These are phyloP conservation scores for Colletotrichum viniferum DNA, from an alignment of 2,329 filamentous ascomycete species.

Conservation along the genomic window DNA sequence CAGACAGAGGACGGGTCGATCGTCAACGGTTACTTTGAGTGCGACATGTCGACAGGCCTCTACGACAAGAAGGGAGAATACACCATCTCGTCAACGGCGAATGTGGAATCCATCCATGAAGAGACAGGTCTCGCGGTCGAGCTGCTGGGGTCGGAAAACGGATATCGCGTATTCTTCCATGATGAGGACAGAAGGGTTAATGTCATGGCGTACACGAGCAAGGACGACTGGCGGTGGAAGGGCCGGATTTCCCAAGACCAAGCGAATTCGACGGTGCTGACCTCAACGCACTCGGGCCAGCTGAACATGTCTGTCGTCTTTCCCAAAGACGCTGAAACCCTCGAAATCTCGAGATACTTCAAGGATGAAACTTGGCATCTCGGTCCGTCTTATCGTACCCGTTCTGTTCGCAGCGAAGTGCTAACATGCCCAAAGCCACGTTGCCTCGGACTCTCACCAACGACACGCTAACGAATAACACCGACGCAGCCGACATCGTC, in stretches of 20 bases:
- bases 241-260: slow-evolving; percentile 36
- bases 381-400: slow-evolving; percentile 24
- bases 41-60: slow-evolving; percentile 36
- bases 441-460: slow-evolving; percentile 34
- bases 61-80: slow-evolving; percentile 34
- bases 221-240: slow-evolving; percentile 31
- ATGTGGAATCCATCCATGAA: slow-evolving; percentile 27
- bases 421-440: slow-evolving; percentile 31
- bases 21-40: slow-evolving; percentile 29
- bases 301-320: slow-evolving; percentile 39
- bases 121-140: slow-evolving; percentile 34
- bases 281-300: slow-evolving; percentile 28
- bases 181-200: slow-evolving; percentile 34
- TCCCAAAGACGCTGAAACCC: slow-evolving; percentile 33
- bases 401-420: background rate
- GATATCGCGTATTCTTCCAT: slow-evolving; percentile 44
- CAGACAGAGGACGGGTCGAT: slow-evolving; percentile 7
- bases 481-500: background rate
- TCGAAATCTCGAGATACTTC: slow-evolving; percentile 34
- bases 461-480: background rate
- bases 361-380: slow-evolving; percentile 35
- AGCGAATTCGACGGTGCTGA: slow-evolving; percentile 31
- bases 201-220: slow-evolving; percentile 32
- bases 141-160: slow-evolving; percentile 33
- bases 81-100: slow-evolving; percentile 29